Percentiles rank a stretch among this genome's conserved stretches.
These are phyloP conservation scores for Annulohypoxylon bovei DNA, from an alignment of 495 filamentous ascomycete species.

Conservation along the genomic window DNA sequence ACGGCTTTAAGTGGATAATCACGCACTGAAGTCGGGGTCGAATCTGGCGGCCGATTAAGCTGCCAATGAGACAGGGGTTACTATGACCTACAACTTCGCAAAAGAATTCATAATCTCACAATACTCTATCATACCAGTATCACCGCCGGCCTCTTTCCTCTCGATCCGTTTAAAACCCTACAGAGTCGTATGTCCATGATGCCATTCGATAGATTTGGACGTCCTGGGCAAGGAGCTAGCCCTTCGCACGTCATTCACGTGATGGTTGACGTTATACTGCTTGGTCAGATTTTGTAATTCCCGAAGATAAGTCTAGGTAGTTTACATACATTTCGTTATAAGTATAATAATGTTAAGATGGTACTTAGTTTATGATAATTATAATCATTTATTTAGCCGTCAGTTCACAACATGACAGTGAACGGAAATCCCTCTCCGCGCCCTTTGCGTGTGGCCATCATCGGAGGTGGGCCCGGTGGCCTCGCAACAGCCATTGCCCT, in stretches of 20 bases:
- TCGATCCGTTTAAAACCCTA: neutral
- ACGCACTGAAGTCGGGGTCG: neutral
- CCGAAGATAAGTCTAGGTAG: neutral
- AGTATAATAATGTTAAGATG: neutral
- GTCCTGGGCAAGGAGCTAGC: neutral
- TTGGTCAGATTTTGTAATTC: slow-evolving; percentile 38
- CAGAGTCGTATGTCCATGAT: slow-evolving; percentile 28
- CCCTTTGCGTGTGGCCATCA: slow-evolving; percentile 49
- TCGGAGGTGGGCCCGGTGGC: slow-evolving; percentile 61
- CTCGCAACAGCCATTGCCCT: slow-evolving; percentile 61
- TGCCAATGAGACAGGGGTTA: neutral
- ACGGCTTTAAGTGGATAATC: neutral
- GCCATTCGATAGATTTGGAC: slow-evolving; percentile 10
- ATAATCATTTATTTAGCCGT: neutral
- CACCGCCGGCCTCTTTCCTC: neutral
- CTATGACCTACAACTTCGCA: neutral
- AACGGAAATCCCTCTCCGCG: slow-evolving; percentile 17
- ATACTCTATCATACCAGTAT: neutral
- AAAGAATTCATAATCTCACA: neutral
- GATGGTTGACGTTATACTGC: slow-evolving; percentile 42
- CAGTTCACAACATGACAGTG: slow-evolving; percentile 31
- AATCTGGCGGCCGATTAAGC: neutral
- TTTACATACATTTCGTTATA: neutral
- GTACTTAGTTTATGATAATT: neutral
- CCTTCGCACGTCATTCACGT: slow-evolving; percentile 43